Base-by-base conservation (phyloP, 169 alveolate genomes). In the Eimeria tenella region DNA sequence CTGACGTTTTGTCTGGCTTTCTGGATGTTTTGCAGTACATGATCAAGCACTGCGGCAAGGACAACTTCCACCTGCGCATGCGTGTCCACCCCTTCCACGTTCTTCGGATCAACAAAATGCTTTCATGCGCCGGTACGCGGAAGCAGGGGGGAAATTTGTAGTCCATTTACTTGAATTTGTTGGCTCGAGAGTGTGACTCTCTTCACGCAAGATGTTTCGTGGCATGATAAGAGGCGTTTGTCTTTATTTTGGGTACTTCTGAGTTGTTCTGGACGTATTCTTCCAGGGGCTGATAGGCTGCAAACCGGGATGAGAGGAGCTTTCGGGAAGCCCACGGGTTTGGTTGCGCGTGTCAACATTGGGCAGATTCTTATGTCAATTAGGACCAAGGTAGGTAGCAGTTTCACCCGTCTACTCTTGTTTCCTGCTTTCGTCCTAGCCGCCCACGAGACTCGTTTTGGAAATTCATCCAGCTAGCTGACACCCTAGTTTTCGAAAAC, bases 31-130 rank as follows among this genome's bases (percentile, higher is more conserved):
- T 71, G n/a, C 96, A 95, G 98, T 98, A 98, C 98, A 97, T 99
- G 99, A 96, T 98, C 90, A 98, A 98, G 97, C 97, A 97, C 95
- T 98, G 99, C 95, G 99, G 99, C 87, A 99, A 99, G 97, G 99
- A 99, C 86, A 98, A 97, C 95, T 99, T 99, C 99, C 99, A 99
- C 97, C 96, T 99, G 96, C 98, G 99, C 95, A 97, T 99, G 88
- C 97, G 99, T 95, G 99, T 98, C 8, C 99, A 99, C 95, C 99
- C 99, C 25, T 99, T 99, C 99, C 99, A 99, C 97, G 99, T 99
- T 89, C 97, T 99, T 93, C 99, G 99, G 93, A 99, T 99, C 97
- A 99, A 99, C 98, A 99, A 99, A 96, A 99, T 99, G 99, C 99
- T 99, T 97, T 98, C 99, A 70, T 99, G 99, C 96, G 99, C 99